These are phyloP conservation scores for Meira miltonrushii DNA, from an alignment of 1,284 basidiomycete species.

Conservation along the genomic window DNA sequence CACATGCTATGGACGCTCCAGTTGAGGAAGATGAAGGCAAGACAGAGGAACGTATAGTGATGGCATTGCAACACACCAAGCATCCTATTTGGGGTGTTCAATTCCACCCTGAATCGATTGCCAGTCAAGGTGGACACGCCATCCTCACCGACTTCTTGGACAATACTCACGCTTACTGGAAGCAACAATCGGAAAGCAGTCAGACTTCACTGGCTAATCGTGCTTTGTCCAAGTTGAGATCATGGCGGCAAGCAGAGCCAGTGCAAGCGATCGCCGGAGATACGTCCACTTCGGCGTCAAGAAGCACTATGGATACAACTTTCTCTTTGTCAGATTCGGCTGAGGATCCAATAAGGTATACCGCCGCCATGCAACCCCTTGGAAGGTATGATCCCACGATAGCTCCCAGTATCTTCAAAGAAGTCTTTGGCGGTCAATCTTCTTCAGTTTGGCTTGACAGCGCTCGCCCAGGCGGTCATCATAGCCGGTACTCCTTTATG, in stretches of 20 bases:
- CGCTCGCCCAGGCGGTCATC: conserved; percentile 17
- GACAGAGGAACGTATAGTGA: conserved; percentile 22
- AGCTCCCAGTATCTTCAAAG: not conserved
- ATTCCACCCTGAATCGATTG: conserved; percentile 71
- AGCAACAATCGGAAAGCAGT: not conserved
- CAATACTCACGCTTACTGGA: conserved; percentile 29
- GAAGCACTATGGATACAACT: no score
- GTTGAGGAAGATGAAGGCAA: not conserved
- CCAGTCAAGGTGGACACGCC: conserved; percentile 25
- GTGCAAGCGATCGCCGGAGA: not conserved
- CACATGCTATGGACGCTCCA: conserved; percentile 30
- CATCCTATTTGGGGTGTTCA: conserved; percentile 82
- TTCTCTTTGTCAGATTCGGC: no score
- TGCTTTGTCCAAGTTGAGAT: not conserved
- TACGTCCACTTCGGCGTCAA: not conserved
- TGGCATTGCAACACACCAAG: conserved; percentile 40
- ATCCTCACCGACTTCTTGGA: conserved; percentile 43
- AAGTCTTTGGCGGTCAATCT: not conserved
- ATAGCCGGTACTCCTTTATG: conserved; percentile 43
- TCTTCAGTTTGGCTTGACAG: conserved; percentile 23
- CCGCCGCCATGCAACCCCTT: not conserved
- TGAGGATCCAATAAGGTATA: not conserved
- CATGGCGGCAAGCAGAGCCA: not conserved
- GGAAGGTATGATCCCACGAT: not conserved
- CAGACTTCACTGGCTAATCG: no score